Conservation (phyloP, 2,329 filamentous ascomycete genomes). For the Pyrenophora graminea region DNA sequence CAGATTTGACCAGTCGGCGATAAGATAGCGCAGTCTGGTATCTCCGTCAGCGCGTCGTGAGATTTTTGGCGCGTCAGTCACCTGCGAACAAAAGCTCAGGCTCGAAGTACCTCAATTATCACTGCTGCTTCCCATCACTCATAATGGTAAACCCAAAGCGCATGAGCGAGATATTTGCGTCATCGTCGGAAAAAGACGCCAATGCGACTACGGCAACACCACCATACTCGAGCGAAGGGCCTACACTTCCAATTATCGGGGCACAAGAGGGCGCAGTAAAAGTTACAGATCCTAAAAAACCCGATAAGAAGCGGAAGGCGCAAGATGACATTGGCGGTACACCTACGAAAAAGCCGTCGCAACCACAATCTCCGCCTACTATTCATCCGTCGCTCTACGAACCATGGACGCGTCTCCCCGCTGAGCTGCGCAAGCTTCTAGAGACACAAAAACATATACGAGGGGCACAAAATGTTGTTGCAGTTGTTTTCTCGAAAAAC, state of each 20-base stretch:
- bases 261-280: background rate
- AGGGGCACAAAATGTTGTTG: constrained; percentile 11
- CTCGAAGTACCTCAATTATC: background rate
- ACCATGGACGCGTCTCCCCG: constrained; percentile 25
- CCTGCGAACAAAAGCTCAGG: background rate
- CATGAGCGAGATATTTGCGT: constrained; percentile 29
- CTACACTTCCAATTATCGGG: constrained; percentile 24
- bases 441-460: constrained; percentile 6
- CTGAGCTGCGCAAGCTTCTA: constrained; percentile 8
- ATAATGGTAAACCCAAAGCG: constrained; percentile 22
- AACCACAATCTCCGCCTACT: constrained; percentile 4
- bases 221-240: constrained; percentile 28
- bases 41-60: constrained; percentile 10
- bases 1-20: constrained; percentile 3
- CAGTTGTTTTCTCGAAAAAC: constrained; percentile 27
- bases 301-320: constrained; percentile 16
- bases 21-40: constrained; percentile 4
- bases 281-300: background rate
- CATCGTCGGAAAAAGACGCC: constrained; percentile 14
- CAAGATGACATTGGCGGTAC: background rate
- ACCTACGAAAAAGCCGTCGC: constrained; percentile 1
- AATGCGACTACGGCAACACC: constrained; percentile 8
- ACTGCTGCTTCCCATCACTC: background rate
- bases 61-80: constrained; percentile 14
- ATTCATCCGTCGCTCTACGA: constrained; percentile 22